Conservation (phyloP, 768 basidiomycete species). For the Astraeus odoratus region DNA sequence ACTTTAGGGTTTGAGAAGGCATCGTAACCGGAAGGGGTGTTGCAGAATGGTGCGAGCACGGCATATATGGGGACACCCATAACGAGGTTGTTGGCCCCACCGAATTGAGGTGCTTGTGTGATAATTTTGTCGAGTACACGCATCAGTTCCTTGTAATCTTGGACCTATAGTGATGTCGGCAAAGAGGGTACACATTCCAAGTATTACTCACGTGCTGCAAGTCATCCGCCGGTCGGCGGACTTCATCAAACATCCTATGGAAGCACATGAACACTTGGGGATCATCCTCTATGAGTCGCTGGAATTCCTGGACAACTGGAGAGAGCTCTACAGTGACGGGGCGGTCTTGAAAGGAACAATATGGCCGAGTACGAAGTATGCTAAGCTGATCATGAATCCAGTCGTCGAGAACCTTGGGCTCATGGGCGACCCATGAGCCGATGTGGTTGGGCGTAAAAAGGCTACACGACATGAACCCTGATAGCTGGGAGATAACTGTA, state of each 20-base stretch:
- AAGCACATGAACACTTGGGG: conserved; percentile 26
- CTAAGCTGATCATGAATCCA: not conserved
- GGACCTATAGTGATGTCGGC: not conserved
- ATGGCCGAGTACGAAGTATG: not conserved
- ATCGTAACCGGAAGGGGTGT: conserved; percentile 1
- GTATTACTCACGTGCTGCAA: not conserved
- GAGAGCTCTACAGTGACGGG: not conserved
- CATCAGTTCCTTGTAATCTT: conserved; percentile 2
- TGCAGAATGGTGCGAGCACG: not conserved
- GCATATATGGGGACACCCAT: not conserved
- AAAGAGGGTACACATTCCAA: not conserved
- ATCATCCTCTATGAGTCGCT: conserved; percentile 19
- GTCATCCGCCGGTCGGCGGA: not conserved
- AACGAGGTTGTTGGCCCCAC: not conserved
- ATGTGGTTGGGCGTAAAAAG: not conserved
- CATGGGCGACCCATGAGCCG: not conserved
- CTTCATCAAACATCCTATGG: conserved; percentile 28
- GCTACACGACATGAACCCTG: too few relatives aligned
- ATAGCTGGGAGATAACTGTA: too few relatives aligned
- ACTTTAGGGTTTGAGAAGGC: conserved; percentile 30
- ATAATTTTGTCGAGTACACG: not conserved
- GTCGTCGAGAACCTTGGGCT: not conserved
- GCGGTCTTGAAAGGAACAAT: not conserved
- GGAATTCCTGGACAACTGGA: conserved; percentile 21
- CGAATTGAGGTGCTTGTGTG: not conserved